Evolutionary conservation across 345 rosid species (phyloP), one percentile per base, ranked within the genome.

Genomic region (Hibiscus trionum): DNA sequence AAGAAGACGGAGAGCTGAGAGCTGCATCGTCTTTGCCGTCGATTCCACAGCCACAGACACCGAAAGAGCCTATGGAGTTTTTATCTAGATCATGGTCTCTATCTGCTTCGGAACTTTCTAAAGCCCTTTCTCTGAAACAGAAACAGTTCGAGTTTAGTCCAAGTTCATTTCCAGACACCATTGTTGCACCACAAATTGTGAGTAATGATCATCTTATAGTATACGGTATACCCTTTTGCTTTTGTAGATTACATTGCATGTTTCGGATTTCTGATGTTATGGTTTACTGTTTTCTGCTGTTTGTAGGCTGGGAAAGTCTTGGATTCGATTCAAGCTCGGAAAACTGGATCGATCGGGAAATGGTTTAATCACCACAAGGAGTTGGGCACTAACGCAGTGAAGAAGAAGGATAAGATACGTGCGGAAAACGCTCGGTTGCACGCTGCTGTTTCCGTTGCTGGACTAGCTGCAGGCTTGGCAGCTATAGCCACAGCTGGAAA

Each of bases 381-480:
- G 66, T 75, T 75, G 6, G 81, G 81, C 17, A 72, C 79, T 56
- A 77, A 65, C 58, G 64, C 67, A 3, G 75, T 79, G 84, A 90
- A 82, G 86, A 94, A 86, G 86, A 95, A 91, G 75, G 99, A 95
- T 21, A 85, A 76, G 80, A 84, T 79, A 1, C 88, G 99, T 0
- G 82, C 87, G 15, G 99, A 95, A 62, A 90, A 84, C 47, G 96
- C 97, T 0, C 88, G 77, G 15, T 61, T 87, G 74, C 97, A 95
- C 77, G 86, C 99, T 7, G 86, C 96, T 29, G 69, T 91, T 58
- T 90, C 99, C 27, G 77, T 95, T 74, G 97, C 99, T 0, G 92
- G 93, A 59, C 83, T 95, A 73, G 99, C 99, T 2, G 96, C 96
- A n/a, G 99, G 88, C 7, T 75, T 95, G 79, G 97, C 99, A 24